Evolutionary conservation across 805 yeast species (phyloP), one percentile per base, ranked within the genome.

Genomic region (Yarrowia sp.): DNA sequence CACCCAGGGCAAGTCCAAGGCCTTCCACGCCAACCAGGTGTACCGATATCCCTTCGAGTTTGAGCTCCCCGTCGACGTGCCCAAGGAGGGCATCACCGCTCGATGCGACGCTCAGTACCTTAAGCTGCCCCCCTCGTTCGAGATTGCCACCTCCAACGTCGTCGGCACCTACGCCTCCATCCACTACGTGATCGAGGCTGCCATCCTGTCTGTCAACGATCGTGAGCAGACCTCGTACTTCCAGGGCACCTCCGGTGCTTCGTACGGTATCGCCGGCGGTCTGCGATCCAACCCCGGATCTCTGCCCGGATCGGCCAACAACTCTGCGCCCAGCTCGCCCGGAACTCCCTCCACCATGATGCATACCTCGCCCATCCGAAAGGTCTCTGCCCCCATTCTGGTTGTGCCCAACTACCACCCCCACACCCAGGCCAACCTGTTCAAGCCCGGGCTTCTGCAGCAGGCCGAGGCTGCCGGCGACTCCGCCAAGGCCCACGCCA

Each of bases 11-110:
- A 51, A 51, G 14, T 51, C 58, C 42, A 51, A 51, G 58, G 58
- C 58, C n/a, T 51, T 33, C 58, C 42, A 33, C 31, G 58, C 58
- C 58, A 51, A 51, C 58, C 58, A 51, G 58, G 42, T 51, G n/a
- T 51, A 51, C 42, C 42, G 42, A 35, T 51, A 51, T 25, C 58
- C 58, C 14, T 51, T 51, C 12, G 58, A 51, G 42, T 51, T 51
- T 13, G 42, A 51, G 58, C 31, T 51, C 10, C 58, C 58, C 13
- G 12, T 13, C 9, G 58, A 51, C 10, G 58, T 51, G 32, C 58
- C 58, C 32, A 51, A 51, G 58, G 58, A 51, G 42, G 58, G 58
- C 12, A 51, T 51, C 42, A 51, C 58, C 16, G 41, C 58, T 6
- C 41, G 22, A n/a, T 51, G 58, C 16, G 58, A 51, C 32, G 41